A percentile compares a stretch with the other conserved stretches of the same genome.
phyloP scores from a whole-genome alignment of 2,329 filamentous ascomycete genomes.

The Sclerotinia subarctica region DNA sequence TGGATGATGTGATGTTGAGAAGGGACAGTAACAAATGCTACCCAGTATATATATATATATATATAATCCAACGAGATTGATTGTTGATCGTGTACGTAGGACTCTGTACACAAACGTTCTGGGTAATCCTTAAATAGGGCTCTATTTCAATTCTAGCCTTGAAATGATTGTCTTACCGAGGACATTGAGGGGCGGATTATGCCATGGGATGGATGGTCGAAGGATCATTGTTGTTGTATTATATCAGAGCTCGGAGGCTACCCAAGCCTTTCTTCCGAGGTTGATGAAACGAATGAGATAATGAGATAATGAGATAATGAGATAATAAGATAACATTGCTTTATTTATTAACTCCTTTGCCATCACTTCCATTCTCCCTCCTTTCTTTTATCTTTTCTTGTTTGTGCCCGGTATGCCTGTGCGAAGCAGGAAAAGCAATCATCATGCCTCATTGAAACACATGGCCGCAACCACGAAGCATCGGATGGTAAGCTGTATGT shows the following conservation, averaged over 20 bases:
- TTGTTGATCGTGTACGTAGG: background rate
- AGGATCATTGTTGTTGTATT: background rate
- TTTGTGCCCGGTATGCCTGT: background rate
- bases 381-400: background rate
- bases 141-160: background rate
- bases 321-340: background rate
- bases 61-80: background rate
- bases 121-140: background rate
- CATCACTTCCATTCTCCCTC: background rate
- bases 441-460: background rate
- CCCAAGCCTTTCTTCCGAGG: background rate
- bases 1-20: background rate
- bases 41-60: too few relatives aligned
- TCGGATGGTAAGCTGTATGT: conserved; percentile 1
- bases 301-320: too few relatives aligned
- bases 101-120: background rate
- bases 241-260: conserved; percentile 2
- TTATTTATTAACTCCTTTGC: background rate
- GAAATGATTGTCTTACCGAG: conserved; percentile 1
- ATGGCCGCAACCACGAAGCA: background rate
- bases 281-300: background rate
- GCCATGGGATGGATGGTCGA: background rate
- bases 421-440: background rate
- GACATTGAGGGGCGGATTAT: background rate
- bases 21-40: background rate